phyloP scores from a whole-genome alignment of 2,329 filamentous ascomycete species.

The Coniochaeta sp. region DNA sequence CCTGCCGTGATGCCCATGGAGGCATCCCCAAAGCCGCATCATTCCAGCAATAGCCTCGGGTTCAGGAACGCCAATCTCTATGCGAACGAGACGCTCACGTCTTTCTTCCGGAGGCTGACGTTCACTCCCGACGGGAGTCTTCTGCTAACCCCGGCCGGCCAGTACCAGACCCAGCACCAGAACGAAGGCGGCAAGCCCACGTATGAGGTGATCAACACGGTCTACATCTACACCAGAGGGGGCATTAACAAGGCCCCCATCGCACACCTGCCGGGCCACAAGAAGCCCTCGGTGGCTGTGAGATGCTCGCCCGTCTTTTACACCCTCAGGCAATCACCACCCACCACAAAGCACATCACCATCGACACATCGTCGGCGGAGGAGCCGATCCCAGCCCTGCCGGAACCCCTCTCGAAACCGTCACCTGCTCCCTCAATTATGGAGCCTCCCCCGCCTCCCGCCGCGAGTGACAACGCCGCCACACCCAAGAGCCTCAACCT shows the following conservation, averaged over 20 bases:
- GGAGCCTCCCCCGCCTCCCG: slow-evolving; percentile 68
- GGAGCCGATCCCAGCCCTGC: slow-evolving; percentile 74
- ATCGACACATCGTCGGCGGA: slow-evolving; percentile 89
- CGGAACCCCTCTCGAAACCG: slow-evolving; percentile 69
- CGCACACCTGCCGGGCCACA: slow-evolving; percentile 90
- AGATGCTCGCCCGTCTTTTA: slow-evolving; percentile 91
- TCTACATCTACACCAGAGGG: slow-evolving; percentile 95
- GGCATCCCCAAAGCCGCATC: slow-evolving; percentile 72
- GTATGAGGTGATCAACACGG: slow-evolving; percentile 91
- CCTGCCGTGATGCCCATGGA: slow-evolving; percentile 94
- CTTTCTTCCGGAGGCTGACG: slow-evolving; percentile 88
- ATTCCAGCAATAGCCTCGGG: slow-evolving; percentile 45
- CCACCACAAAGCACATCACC: slow-evolving; percentile 78
- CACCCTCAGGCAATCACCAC: slow-evolving; percentile 59
- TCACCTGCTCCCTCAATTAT: slow-evolving; percentile 56
- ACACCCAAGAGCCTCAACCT: slow-evolving; percentile 40
- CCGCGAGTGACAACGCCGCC: slow-evolving; percentile 42
- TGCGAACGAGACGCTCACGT: slow-evolving; percentile 92
- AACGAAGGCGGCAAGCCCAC: slow-evolving; percentile 61
- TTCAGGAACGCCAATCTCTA: slow-evolving; percentile 86
- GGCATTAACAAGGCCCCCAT: slow-evolving; percentile 96
- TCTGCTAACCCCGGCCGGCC: slow-evolving; percentile 87
- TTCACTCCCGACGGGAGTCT: slow-evolving; percentile 95
- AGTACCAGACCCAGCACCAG: slow-evolving; percentile 78
- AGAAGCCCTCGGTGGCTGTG: slow-evolving; percentile 94